Evolutionary conservation across 2,329 filamentous ascomycete genomes (phyloP).

Genomic region (Coniochaeta hoffmannii): DNA sequence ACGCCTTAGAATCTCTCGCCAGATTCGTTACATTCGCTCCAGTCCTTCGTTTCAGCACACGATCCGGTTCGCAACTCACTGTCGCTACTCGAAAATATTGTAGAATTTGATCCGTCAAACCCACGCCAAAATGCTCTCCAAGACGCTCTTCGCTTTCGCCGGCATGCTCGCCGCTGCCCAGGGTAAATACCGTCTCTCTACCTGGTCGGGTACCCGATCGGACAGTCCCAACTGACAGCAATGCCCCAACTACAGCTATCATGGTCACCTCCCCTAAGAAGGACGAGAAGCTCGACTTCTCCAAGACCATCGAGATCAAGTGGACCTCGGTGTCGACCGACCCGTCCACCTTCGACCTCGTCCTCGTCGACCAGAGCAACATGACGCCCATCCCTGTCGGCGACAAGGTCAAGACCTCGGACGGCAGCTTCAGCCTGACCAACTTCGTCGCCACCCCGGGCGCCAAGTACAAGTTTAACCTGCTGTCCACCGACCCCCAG

Average conservation of each 20-base stretch:
- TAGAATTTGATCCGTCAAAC: background rate
- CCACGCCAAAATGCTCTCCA: background rate
- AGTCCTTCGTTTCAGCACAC: background rate
- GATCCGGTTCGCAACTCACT: background rate
- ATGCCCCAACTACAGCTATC: conserved; percentile 10
- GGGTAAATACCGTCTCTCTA: background rate
- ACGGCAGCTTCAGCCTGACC: conserved; percentile 9
- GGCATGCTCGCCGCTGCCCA: background rate
- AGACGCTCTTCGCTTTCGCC: conserved; percentile 1
- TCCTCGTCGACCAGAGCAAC: conserved; percentile 17
- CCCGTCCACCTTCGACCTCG: conserved; percentile 13
- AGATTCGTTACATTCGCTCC: conserved; percentile 2
- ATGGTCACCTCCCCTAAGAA: conserved; percentile 15
- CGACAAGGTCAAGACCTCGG: conserved; percentile 14
- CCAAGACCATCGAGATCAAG: conserved; percentile 12
- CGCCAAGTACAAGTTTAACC: conserved; percentile 16
- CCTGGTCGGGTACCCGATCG: background rate
- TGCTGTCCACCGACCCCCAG: conserved; percentile 11
- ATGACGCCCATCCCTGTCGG: conserved; percentile 15
- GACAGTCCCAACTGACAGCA: background rate
- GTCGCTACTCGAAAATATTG: conserved; percentile 1
- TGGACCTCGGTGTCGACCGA: conserved; percentile 16
- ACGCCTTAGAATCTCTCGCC: background rate
- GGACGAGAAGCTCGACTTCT: conserved; percentile 11
- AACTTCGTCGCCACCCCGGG: conserved; percentile 9